These are phyloP conservation scores for Cupressus sempervirens DNA, from an alignment of 75 land plant genomes.

Conservation along the genomic window DNA sequence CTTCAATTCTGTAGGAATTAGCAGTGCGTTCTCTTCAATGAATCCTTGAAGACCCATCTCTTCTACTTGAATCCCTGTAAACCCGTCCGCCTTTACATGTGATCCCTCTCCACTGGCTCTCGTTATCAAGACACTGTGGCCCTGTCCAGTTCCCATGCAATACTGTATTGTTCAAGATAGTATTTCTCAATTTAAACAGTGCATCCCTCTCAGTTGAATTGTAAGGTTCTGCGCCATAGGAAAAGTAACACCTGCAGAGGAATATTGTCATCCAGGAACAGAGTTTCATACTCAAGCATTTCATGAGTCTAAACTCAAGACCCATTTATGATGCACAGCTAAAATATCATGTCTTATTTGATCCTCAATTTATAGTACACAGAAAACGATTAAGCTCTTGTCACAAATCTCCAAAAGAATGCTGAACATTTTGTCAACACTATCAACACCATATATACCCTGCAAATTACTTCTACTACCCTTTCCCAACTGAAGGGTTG, in stretches of 20 bases:
- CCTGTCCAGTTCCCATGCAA: conserved; percentile 16
- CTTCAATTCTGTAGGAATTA: conserved; percentile 19
- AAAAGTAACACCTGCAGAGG: not conserved
- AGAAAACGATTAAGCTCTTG: too few relatives aligned
- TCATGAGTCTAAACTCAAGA: not conserved
- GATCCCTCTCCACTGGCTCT: conserved; percentile 19
- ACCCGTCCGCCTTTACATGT: conserved; percentile 11
- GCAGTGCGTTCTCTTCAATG: conserved; percentile 13
- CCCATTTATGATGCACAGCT: not conserved
- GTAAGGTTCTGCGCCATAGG: not conserved
- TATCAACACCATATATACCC: not conserved
- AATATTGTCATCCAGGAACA: not conserved
- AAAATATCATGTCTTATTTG: not conserved
- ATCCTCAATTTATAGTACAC: too few relatives aligned
- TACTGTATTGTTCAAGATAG: not conserved
- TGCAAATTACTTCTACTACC: not conserved
- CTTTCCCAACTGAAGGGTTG: too few relatives aligned
- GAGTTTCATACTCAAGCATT: not conserved
- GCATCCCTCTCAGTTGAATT: conserved; percentile 4
- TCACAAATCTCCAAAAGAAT: too few relatives aligned
- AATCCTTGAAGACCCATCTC: conserved; percentile 15
- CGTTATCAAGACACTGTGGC: not conserved
- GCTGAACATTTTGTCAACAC: too few relatives aligned
- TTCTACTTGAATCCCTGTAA: not conserved
- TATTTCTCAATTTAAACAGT: conserved; percentile 7